Evolutionary conservation across 1,284 basidiomycete genomes (phyloP).

Genomic region (Takashimella koratensis): DNA sequence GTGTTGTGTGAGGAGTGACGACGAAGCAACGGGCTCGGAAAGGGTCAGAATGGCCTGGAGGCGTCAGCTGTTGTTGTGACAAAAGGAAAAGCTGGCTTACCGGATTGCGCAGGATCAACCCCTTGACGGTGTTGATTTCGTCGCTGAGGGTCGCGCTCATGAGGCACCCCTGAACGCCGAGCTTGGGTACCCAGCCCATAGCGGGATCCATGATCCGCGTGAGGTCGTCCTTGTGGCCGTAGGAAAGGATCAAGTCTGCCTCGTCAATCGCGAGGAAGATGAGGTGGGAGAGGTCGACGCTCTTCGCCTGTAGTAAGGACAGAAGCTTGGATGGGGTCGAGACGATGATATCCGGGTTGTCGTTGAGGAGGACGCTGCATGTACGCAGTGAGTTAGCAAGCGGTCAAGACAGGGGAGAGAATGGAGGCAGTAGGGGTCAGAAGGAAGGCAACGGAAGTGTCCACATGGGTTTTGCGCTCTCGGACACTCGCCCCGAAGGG

Average conservation of each 20-base stretch:
- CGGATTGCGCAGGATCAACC: conserved; percentile 79
- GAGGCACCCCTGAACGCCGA: conserved; percentile 83
- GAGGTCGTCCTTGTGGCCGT: conserved; percentile 92
- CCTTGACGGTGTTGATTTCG: conserved; percentile 88
- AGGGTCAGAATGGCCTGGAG: conserved; percentile 73
- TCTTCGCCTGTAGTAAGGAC: conserved; percentile 73
- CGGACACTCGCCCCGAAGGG: conserved; percentile 42
- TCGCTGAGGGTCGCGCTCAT: conserved; percentile 99
- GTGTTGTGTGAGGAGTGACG: conserved; percentile 73
- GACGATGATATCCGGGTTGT: conserved; percentile 87
- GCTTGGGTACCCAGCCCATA: conserved; percentile 67
- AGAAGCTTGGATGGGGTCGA: conserved; percentile 85
- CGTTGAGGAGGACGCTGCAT: conserved; percentile 66
- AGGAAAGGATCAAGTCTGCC: conserved; percentile 94
- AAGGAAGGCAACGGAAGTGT: conserved; percentile 51
- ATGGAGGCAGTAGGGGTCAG: conserved; percentile 24
- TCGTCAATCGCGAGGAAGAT: conserved; percentile 95
- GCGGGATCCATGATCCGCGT: conserved; percentile 67
- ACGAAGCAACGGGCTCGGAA: conserved; percentile 74
- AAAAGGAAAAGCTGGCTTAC: conserved; percentile 53
- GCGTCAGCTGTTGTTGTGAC: not conserved
- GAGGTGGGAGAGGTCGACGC: conserved; percentile 52
- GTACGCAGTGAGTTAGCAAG: too few relatives aligned
- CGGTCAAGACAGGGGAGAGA: not conserved
- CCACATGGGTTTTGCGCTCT: conserved; percentile 50